Percentiles rank a stretch among this genome's conserved stretches.
phyloP scores from a whole-genome alignment of 2,329 filamentous ascomycete species.

The Trichoderma sp. region DNA sequence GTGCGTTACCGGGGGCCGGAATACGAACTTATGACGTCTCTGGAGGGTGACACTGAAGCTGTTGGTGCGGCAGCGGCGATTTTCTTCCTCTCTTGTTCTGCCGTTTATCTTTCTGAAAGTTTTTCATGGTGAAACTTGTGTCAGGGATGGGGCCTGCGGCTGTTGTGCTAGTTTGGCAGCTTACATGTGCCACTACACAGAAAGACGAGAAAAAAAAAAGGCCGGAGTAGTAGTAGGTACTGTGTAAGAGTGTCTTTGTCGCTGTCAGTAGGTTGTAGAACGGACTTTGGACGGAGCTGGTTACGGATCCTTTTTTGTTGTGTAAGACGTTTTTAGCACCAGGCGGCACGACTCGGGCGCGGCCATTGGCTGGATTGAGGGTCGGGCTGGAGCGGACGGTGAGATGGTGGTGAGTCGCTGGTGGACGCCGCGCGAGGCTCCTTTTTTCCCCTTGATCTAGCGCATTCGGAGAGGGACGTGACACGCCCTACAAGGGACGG shows the following conservation, averaged over 20 bases:
- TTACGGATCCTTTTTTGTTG: slow-evolving; percentile 13
- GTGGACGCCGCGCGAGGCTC: slow-evolving; percentile 27
- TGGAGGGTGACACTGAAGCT: neutral
- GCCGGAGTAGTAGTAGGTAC: slow-evolving; percentile 1
- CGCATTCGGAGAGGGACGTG: slow-evolving; percentile 10
- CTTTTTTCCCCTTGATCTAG: slow-evolving; percentile 27
- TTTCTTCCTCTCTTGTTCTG: neutral
- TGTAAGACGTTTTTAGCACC: slow-evolving; percentile 15
- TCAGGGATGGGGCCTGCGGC: neutral
- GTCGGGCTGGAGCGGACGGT: slow-evolving; percentile 9
- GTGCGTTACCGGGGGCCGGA: slow-evolving; percentile 21
- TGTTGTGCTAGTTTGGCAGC: neutral
- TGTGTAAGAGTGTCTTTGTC: slow-evolving; percentile 6
- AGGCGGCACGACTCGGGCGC: neutral
- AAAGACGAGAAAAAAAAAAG: neutral
- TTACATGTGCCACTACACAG: neutral
- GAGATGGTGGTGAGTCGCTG: slow-evolving; percentile 23
- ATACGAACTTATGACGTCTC: slow-evolving; percentile 28
- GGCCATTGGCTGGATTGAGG: slow-evolving; percentile 18
- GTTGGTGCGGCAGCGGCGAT: slow-evolving; percentile 5
- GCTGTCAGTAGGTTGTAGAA: neutral
- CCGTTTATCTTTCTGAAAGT: neutral
- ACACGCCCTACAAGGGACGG: slow-evolving; percentile 4
- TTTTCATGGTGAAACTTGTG: slow-evolving; percentile 10
- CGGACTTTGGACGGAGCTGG: slow-evolving; percentile 4